Percentiles rank a stretch among this genome's conserved stretches.
These are phyloP conservation scores for Microcera coccophila DNA, from an alignment of 2,329 filamentous ascomycete genomes.

Conservation along the genomic window DNA sequence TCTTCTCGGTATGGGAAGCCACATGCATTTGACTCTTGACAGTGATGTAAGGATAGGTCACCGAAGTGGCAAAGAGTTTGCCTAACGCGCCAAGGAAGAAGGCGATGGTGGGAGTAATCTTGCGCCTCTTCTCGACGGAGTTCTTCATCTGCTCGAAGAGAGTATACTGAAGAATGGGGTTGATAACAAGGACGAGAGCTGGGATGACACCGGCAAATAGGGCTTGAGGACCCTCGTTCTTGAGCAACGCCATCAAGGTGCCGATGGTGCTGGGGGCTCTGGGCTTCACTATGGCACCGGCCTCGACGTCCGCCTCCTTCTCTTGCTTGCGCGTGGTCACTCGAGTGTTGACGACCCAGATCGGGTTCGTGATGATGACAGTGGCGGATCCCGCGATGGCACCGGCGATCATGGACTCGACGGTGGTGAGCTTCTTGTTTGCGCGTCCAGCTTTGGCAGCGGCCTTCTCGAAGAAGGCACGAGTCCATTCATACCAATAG, in stretches of 20 bases:
- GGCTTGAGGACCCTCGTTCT: constrained; percentile 76
- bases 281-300: constrained; percentile 33
- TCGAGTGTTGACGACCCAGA: constrained; percentile 98
- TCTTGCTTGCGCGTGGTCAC: constrained; percentile 82
- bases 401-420: constrained; percentile 93
- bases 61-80: constrained; percentile 87
- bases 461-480: constrained; percentile 77
- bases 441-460: constrained; percentile 69
- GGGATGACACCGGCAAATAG: constrained; percentile 92
- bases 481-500: constrained; percentile 99
- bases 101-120: constrained; percentile 78
- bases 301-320: constrained; percentile 42
- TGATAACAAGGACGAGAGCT: constrained; percentile 90
- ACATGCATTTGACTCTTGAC: constrained; percentile 98
- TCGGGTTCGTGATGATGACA: constrained; percentile 94
- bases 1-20: constrained; percentile 68
- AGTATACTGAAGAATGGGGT: constrained; percentile 97
- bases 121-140: constrained; percentile 65
- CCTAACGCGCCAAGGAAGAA: constrained; percentile 90
- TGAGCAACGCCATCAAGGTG: constrained; percentile 75
- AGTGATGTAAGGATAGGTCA: constrained; percentile 98
- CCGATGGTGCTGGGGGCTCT: constrained; percentile 70
- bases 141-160: constrained; percentile 99
- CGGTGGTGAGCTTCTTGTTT: constrained; percentile 77
- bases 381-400: constrained; percentile 91